Conservation (phyloP, 805 yeast species). For the Saturnispora dispora region DNA sequence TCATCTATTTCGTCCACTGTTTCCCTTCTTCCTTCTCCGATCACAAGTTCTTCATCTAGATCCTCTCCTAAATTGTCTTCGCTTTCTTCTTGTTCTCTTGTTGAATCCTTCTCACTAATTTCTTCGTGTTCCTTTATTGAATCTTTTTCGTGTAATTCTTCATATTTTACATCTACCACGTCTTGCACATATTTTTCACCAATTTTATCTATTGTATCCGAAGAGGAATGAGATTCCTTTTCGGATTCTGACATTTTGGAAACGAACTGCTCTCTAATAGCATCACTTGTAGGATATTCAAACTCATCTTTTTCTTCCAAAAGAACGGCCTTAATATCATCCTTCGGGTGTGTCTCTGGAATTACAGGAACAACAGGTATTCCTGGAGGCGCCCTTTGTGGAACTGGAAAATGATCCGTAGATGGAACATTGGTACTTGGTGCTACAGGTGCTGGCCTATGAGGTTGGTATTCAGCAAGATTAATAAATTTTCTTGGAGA, state of each 20-base stretch:
- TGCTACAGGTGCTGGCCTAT: constrained; percentile 4
- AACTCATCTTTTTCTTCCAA: not conserved
- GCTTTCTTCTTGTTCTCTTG: not conserved
- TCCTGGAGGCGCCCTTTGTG: constrained; percentile 11
- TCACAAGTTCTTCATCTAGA: not conserved
- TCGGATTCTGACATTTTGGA: not conserved
- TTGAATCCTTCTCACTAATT: not conserved
- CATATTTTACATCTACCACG: not conserved
- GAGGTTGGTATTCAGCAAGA: constrained; percentile 3
- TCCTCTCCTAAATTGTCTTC: not conserved
- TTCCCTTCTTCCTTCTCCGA: not conserved
- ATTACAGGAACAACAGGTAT: constrained; percentile 4
- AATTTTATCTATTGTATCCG: not conserved
- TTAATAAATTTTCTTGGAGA: constrained; percentile 7
- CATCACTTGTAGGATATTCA: not conserved
- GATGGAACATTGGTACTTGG: not conserved
- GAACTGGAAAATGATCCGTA: constrained; percentile 2
- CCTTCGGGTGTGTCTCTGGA: not conserved
- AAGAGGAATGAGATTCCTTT: not conserved
- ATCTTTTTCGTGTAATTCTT: too few relatives aligned
- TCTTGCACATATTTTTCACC: not conserved
- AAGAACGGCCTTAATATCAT: not conserved
- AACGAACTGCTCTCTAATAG: constrained; percentile 3
- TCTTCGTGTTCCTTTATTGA: not conserved
- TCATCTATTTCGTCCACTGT: not conserved